Conservation (phyloP, 768 basidiomycete genomes). For the Artomyces pyxidatus region DNA sequence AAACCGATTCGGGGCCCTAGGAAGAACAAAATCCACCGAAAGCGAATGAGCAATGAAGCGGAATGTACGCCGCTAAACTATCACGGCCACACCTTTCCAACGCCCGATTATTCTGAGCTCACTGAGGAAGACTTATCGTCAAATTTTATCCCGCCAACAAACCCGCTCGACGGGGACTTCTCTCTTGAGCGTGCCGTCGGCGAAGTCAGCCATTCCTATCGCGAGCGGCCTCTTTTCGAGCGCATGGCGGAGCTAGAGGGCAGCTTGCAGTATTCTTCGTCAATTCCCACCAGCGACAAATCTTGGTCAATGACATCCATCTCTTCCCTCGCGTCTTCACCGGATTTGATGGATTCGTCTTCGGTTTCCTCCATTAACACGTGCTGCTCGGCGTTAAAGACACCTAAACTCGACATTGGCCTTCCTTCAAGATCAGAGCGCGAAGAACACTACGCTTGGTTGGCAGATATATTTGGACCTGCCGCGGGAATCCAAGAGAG, state of each 20-base stretch:
- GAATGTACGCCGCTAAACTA: neutral
- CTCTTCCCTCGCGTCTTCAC: neutral
- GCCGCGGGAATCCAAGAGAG: slow-evolving; percentile 40
- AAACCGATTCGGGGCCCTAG: neutral
- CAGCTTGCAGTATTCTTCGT: neutral
- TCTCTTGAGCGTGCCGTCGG: slow-evolving; percentile 23
- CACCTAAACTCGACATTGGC: neutral
- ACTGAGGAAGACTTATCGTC: slow-evolving; percentile 1
- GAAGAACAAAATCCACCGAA: neutral
- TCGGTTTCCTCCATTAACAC: slow-evolving; percentile 3
- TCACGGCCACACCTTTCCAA: neutral
- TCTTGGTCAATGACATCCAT: neutral
- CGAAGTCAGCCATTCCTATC: slow-evolving; percentile 23
- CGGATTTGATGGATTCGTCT: slow-evolving; percentile 4
- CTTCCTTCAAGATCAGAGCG: slow-evolving; percentile 31
- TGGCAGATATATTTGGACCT: slow-evolving; percentile 41
- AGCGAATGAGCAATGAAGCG: neutral
- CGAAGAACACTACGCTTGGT: slow-evolving; percentile 39
- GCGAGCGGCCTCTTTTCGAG: slow-evolving; percentile 21
- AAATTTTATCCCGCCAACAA: slow-evolving; percentile 16
- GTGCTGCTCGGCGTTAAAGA: slow-evolving; percentile 9
- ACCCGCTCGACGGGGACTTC: slow-evolving; percentile 20
- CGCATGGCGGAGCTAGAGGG: slow-evolving; percentile 2
- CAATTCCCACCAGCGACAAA: slow-evolving; percentile 16
- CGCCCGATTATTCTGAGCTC: neutral